phyloP scores from a whole-genome alignment of 768 basidiomycete species.

The Tremella yokohamensis region DNA sequence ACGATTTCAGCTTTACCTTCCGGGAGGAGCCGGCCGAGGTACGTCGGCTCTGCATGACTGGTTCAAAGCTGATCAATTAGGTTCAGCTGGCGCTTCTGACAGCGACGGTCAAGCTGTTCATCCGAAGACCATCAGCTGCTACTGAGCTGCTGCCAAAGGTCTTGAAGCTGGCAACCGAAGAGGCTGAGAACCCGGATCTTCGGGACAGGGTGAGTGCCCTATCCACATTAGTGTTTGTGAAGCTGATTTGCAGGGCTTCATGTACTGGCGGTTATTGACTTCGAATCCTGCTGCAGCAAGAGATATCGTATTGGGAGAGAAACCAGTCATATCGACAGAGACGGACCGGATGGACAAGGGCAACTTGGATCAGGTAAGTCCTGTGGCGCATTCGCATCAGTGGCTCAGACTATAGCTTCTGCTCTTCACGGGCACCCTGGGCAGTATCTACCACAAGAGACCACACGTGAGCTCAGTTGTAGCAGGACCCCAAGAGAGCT shows the following conservation, averaged over 20 bases:
- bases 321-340: slow-evolving; percentile 96
- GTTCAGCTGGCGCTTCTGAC: slow-evolving; percentile 94
- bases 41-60: slow-evolving; percentile 29
- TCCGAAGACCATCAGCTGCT: slow-evolving; percentile 81
- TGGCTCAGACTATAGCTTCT: slow-evolving; percentile 55
- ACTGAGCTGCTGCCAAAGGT: slow-evolving; percentile 92
- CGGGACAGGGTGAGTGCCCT: slow-evolving; percentile 63
- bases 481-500: background rate
- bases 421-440: slow-evolving; percentile 86
- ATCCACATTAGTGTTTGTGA: background rate
- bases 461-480: slow-evolving; percentile 60
- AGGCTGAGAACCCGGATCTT: slow-evolving; percentile 95
- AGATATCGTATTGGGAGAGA: slow-evolving; percentile 85
- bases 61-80: slow-evolving; percentile 53
- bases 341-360: slow-evolving; percentile 96
- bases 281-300: slow-evolving; percentile 83
- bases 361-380: slow-evolving; percentile 70
- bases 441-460: slow-evolving; percentile 97
- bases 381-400: no score
- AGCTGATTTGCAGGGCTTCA: slow-evolving; percentile 63
- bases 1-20: slow-evolving; percentile 83
- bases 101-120: slow-evolving; percentile 91
- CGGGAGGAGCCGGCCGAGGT: slow-evolving; percentile 93
- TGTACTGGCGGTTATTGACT: slow-evolving; percentile 98
- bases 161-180: slow-evolving; percentile 94